A percentile compares a stretch with the other conserved stretches of the same genome.
These are phyloP conservation scores for Solanum medicagineum DNA, from an alignment of 257 asterid species.

Conservation along the genomic window DNA sequence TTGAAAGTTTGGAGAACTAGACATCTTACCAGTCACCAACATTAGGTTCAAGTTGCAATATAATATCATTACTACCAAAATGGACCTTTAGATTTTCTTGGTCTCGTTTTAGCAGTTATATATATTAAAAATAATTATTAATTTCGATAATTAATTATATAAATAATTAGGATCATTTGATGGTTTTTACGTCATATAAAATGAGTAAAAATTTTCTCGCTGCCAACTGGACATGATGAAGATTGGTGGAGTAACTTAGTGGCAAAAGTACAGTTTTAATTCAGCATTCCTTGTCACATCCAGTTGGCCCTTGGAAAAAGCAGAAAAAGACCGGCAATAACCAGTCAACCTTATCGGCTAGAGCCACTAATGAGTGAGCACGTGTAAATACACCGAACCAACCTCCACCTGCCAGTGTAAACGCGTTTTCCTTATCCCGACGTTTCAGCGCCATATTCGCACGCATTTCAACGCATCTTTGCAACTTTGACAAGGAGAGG, in stretches of 20 bases:
- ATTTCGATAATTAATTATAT: too few relatives aligned
- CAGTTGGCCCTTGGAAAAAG: conserved; percentile 1
- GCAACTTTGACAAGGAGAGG: neutral
- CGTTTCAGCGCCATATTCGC: conserved; percentile 1
- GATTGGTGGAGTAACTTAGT: neutral
- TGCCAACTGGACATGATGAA: neutral
- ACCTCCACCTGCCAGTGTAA: conserved; percentile 17
- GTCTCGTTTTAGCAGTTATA: too few relatives aligned
- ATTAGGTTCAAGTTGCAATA: neutral
- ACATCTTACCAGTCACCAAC: neutral
- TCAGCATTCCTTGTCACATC: neutral
- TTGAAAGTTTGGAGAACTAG: neutral
- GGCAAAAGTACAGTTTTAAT: neutral
- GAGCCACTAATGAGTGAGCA: neutral
- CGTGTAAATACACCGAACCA: neutral
- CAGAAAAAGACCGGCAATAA: conserved; percentile 6
- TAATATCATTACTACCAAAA: neutral
- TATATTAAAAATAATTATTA: too few relatives aligned
- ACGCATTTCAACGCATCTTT: neutral
- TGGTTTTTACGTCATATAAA: too few relatives aligned
- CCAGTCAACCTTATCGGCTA: neutral
- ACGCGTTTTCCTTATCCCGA: neutral
- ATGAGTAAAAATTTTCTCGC: too few relatives aligned
- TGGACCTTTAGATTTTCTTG: neutral
- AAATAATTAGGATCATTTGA: too few relatives aligned